These are phyloP conservation scores for Papiliotrema nemorosa DNA, from an alignment of 1,284 basidiomycete species.

Conservation along the genomic window DNA sequence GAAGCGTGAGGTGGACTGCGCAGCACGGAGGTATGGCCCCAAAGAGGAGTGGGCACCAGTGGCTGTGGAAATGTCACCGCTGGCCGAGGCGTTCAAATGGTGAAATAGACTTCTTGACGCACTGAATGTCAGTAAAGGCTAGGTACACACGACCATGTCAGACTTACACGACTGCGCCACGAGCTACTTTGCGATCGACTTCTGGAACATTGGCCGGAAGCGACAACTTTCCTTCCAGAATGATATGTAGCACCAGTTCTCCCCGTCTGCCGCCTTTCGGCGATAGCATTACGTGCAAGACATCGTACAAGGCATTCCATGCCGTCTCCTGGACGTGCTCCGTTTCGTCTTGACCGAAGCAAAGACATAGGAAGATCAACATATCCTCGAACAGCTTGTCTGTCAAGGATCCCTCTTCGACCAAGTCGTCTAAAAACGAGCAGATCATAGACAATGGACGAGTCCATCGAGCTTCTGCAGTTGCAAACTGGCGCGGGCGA, in stretches of 20 bases:
- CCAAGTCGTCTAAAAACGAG: slow-evolving; percentile 26
- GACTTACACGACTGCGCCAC: slow-evolving; percentile 39
- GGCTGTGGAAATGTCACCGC: slow-evolving; percentile 7
- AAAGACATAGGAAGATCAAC: slow-evolving; percentile 35
- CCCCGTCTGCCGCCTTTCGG: slow-evolving; percentile 33
- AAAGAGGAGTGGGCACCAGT: slow-evolving; percentile 32
- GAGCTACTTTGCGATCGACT: slow-evolving; percentile 32
- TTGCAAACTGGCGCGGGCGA: background rate
- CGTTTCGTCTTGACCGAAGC: slow-evolving; percentile 33
- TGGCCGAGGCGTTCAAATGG: slow-evolving; percentile 15
- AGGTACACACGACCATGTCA: background rate
- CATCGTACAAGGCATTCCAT: slow-evolving; percentile 21
- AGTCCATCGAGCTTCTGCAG: slow-evolving; percentile 20
- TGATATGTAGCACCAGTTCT: slow-evolving; percentile 31
- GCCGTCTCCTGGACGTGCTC: slow-evolving; percentile 23
- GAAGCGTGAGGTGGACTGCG: slow-evolving; percentile 30
- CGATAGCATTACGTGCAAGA: slow-evolving; percentile 31
- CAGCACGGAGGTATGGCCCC: slow-evolving; percentile 32
- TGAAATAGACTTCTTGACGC: slow-evolving; percentile 26
- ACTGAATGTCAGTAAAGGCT: slow-evolving; percentile 7
- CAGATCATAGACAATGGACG: slow-evolving; percentile 26
- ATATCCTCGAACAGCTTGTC: slow-evolving; percentile 35
- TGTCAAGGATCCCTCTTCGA: slow-evolving; percentile 28
- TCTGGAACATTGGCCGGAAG: slow-evolving; percentile 18
- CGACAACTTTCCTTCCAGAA: slow-evolving; percentile 30